Conservation (phyloP, 2,329 filamentous ascomycete species). For the Zymoseptoria ardabiliae region DNA sequence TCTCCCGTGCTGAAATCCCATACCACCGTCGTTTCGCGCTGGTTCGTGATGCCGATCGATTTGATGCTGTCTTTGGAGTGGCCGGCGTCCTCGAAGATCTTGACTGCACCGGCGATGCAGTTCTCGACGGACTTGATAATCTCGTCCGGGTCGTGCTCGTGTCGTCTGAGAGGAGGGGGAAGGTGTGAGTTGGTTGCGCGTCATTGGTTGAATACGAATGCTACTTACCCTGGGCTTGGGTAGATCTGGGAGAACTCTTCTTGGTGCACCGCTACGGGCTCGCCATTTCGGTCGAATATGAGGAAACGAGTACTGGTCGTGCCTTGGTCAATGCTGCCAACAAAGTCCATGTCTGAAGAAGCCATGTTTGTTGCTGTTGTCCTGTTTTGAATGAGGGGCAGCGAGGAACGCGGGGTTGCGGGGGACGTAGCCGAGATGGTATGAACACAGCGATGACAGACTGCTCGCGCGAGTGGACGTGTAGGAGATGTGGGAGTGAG, state of each 20-base stretch:
- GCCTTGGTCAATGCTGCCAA: conserved; percentile 84
- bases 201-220: neutral
- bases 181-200: neutral
- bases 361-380: neutral
- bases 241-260: conserved; percentile 81
- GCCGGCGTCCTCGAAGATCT: conserved; percentile 62
- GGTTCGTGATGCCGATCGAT: conserved; percentile 79
- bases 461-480: neutral
- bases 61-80: conserved; percentile 62
- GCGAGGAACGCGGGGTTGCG: neutral
- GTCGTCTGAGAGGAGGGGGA: conserved; percentile 54
- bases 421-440: neutral
- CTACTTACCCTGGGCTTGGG: conserved; percentile 69
- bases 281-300: conserved; percentile 75
- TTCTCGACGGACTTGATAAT: conserved; percentile 66
- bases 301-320: conserved; percentile 86
- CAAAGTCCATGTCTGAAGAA: conserved; percentile 50
- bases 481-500: neutral
- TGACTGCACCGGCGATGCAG: conserved; percentile 71
- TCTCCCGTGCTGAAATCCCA: conserved; percentile 79
- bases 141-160: conserved; percentile 78
- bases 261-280: conserved; percentile 74
- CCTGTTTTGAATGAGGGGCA: neutral
- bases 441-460: neutral
- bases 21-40: conserved; percentile 78